Percentiles rank a stretch among this genome's conserved stretches.
Evolutionary conservation across 176 grass and related monocot species (phyloP).

Genomic region (Calamus simplicifolius): DNA sequence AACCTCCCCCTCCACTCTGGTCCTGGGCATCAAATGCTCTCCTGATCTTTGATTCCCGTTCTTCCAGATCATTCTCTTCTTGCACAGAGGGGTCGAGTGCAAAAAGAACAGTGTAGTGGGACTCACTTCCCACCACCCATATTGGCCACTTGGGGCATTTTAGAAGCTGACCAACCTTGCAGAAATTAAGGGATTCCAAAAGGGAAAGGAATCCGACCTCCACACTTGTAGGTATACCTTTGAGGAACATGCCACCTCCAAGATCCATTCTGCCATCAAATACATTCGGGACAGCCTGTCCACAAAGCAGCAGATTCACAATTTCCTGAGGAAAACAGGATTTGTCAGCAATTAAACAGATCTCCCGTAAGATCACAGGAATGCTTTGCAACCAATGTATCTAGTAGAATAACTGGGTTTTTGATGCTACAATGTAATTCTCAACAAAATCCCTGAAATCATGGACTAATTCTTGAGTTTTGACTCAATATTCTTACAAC

Average conservation of each 20-base stretch:
- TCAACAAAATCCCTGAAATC: too few relatives aligned
- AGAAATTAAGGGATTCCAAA: slow-evolving; percentile 91
- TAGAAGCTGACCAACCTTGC: slow-evolving; percentile 87
- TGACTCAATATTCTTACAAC: too few relatives aligned
- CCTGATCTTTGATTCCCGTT: slow-evolving; percentile 79
- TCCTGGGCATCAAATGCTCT: slow-evolving; percentile 85
- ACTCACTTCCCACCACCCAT: slow-evolving; percentile 98
- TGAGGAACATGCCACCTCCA: slow-evolving; percentile 94
- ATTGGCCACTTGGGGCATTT: slow-evolving; percentile 95
- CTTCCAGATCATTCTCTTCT: slow-evolving; percentile 93
- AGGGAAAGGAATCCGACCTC: slow-evolving; percentile 96
- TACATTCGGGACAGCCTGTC: slow-evolving; percentile 95
- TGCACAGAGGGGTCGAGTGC: slow-evolving; percentile 70
- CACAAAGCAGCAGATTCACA: slow-evolving; percentile 98
- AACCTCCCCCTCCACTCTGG: slow-evolving; percentile 95
- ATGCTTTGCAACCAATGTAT: too few relatives aligned
- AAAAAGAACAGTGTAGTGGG: slow-evolving; percentile 97
- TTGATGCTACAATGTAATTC: too few relatives aligned
- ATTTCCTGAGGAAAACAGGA: slow-evolving; percentile 62
- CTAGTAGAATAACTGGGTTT: too few relatives aligned
- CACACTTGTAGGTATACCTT: slow-evolving; percentile 65
- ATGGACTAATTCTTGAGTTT: too few relatives aligned
- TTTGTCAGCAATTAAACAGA: too few relatives aligned
- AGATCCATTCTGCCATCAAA: slow-evolving; percentile 98
- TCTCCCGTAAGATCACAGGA: too few relatives aligned